Conservation (phyloP, 2,329 filamentous ascomycete genomes). For the Pestalotiopsis sp. region DNA sequence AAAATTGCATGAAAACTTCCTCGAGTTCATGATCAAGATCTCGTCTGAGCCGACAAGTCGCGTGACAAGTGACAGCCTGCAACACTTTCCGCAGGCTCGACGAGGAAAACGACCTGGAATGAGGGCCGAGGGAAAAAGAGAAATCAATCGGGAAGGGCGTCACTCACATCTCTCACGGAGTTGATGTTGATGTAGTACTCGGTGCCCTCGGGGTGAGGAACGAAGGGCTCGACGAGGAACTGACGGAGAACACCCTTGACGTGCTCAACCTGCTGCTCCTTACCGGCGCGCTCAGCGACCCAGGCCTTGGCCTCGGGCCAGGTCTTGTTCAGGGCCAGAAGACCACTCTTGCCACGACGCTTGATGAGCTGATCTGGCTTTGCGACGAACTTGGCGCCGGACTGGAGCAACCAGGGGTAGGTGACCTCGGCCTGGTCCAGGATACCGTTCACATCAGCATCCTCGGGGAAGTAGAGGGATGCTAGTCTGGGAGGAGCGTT, state of each 20-base stretch:
- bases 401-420: constrained; percentile 90
- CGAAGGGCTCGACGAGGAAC: constrained; percentile 98
- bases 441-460: constrained; percentile 78
- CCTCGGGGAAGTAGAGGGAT: constrained; percentile 90
- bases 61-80: background rate
- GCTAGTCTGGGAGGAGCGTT: constrained; percentile 91
- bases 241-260: constrained; percentile 86
- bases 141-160: background rate
- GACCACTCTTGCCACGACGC: constrained; percentile 97
- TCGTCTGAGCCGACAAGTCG: background rate
- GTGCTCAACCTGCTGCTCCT: constrained; percentile 91
- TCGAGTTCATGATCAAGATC: background rate
- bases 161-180: constrained; percentile 96
- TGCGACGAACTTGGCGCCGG: constrained; percentile 90
- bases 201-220: constrained; percentile 91
- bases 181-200: constrained; percentile 99
- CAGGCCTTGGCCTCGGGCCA: constrained; percentile 94
- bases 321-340: constrained; percentile 94
- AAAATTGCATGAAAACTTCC: background rate
- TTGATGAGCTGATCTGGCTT: constrained; percentile 99
- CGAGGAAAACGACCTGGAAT: background rate
- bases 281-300: constrained; percentile 90
- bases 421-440: constrained; percentile 95
- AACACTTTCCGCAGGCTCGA: background rate
- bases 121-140: constrained; percentile 15